These are phyloP conservation scores for Cladophialophora immunda DNA, from an alignment of 2,329 filamentous ascomycete species.

Conservation along the genomic window DNA sequence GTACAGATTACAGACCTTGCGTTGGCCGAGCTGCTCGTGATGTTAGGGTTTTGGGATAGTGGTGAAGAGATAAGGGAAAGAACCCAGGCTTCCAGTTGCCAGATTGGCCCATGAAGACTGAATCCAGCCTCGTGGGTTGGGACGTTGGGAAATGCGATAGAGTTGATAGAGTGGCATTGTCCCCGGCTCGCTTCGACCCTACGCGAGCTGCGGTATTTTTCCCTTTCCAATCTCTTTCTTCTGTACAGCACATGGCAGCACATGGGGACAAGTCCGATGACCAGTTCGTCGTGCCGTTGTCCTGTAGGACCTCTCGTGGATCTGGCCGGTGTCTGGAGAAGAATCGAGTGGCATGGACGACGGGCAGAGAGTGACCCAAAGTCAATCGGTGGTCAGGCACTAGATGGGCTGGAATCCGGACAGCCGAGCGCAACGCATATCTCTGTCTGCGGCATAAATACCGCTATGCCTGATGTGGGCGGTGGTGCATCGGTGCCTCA, in stretches of 20 bases:
- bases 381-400: conserved; percentile 2
- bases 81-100: background rate
- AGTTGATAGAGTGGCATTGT: background rate
- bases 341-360: background rate
- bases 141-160: background rate
- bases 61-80: background rate
- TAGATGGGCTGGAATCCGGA: background rate
- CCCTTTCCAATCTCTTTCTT: background rate
- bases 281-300: background rate
- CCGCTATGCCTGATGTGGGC: background rate
- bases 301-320: background rate
- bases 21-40: background rate
- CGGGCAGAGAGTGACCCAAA: background rate
- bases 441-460: background rate
- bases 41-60: background rate
- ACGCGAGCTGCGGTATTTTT: background rate
- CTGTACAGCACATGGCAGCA: background rate
- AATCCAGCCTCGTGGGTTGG: background rate
- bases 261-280: background rate
- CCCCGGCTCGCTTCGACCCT: background rate
- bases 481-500: background rate
- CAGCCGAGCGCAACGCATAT: background rate
- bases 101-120: background rate
- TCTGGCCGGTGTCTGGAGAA: background rate
- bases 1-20: background rate